Base-by-base conservation (phyloP, 352 stramenopile genomes). In the Phytophthora fragariae region DNA sequence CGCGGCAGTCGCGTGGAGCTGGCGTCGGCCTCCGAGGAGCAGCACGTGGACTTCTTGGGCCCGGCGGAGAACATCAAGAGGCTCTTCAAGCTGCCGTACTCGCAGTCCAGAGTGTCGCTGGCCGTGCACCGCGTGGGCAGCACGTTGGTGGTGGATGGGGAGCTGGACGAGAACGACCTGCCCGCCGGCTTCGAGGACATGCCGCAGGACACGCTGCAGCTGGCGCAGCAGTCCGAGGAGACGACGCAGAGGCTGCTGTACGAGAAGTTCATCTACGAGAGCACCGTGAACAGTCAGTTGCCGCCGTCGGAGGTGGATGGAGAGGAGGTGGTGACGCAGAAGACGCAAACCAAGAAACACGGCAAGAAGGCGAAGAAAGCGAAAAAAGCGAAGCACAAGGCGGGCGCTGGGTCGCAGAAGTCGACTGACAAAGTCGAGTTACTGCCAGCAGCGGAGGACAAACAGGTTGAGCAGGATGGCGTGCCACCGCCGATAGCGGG, bases 231-330 rank as follows among this genome's bases (percentile, higher is more conserved):
- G 41, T 69, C 75, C 0, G 76, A 88, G 1, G 74, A 88, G 8
- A 72, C 58, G 33, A 75, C 68, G 1, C 88, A 93, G 66, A 65
- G 75, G 12, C 66, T 93, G 19, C 54, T 96, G 47, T 96, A 94
- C 65, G 86, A 96, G 60, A 96, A 96, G 66, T 96, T 96, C 37
- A 92, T 96, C 33, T 96, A 93, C 57, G 84, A 94, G 44, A 96
- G 86, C 65, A 88, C 87, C 0, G 57, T 91, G 12, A 75, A 73
- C 8, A 79, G 68, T 1, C 74, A 71, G 15, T 53, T 91, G 11
- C 75, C 77, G 27, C 68, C 50, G 27, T 62, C 70, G 2, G 62
- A 76, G n/a, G 50, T 39, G 19, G 29, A 70, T 37, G 47, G 55
- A 33, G 12, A 71, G 15, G 46, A 66, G 41, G 56, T 41, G 14